phyloP scores from a whole-genome alignment of 2,329 filamentous ascomycete species.

The Colletotrichum higginsianum region DNA sequence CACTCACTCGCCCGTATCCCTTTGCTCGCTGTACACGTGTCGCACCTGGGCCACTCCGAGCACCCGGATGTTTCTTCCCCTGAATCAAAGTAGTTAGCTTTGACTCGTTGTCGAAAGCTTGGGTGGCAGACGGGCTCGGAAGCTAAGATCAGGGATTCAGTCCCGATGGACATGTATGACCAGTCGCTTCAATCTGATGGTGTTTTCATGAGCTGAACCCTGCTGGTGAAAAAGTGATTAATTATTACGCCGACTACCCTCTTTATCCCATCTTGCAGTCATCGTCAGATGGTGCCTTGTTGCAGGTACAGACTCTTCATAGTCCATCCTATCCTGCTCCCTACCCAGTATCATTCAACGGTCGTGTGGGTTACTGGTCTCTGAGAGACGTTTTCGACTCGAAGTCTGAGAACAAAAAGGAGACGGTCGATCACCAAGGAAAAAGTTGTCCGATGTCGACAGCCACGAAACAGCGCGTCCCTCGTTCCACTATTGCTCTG shows the following conservation, averaged over 20 bases:
- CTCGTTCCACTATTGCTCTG: neutral
- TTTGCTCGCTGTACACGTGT: neutral
- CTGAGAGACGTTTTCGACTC: neutral
- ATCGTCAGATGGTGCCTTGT: neutral
- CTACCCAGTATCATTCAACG: neutral
- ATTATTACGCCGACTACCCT: neutral
- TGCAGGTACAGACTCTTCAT: neutral
- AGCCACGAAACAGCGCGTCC: neutral
- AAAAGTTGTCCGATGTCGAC: neutral
- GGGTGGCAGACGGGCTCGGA: neutral
- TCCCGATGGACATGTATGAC: neutral
- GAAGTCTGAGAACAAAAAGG: neutral
- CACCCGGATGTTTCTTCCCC: neutral
- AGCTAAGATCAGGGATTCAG: neutral
- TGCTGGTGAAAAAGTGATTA: neutral
- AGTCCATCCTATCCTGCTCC: neutral
- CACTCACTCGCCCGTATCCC: neutral
- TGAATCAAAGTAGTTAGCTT: neutral
- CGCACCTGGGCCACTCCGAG: neutral
- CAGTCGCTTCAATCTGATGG: neutral
- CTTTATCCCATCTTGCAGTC: neutral
- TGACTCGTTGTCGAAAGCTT: neutral
- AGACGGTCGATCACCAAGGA: too few relatives aligned
- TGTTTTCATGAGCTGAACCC: neutral
- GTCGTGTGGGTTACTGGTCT: neutral